Conservation (phyloP, 2,329 filamentous ascomycete species). For the Cladosporium sp. region DNA sequence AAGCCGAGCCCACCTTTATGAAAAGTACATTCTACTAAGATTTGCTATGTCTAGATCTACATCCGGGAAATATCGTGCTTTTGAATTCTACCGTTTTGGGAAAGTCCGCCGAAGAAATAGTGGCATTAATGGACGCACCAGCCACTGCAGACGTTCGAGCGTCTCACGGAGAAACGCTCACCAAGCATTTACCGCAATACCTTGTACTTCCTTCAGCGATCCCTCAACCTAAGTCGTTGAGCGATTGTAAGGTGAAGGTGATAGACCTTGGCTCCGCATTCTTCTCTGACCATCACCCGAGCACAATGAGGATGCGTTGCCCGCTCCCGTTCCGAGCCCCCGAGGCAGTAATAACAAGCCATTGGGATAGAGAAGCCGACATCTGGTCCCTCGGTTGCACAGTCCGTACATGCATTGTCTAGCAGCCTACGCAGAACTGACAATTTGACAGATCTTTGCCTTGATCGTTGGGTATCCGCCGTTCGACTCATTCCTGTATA, state of each 20-base stretch:
- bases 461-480: neutral
- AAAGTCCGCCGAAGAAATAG: neutral
- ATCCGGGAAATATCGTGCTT: neutral
- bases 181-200: conserved; percentile 16
- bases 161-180: conserved; percentile 21
- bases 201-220: conserved; percentile 15
- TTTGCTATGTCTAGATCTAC: conserved; percentile 15
- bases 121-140: conserved; percentile 20
- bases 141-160: conserved; percentile 18
- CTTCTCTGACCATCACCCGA: conserved; percentile 15
- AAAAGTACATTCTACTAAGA: conserved; percentile 18
- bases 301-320: conserved; percentile 28
- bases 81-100: neutral
- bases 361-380: conserved; percentile 34
- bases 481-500: neutral
- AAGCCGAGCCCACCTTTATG: conserved; percentile 9
- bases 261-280: conserved; percentile 39
- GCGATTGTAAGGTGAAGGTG: conserved; percentile 24
- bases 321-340: conserved; percentile 34
- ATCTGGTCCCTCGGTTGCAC: conserved; percentile 38
- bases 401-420: conserved; percentile 19
- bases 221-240: conserved; percentile 15
- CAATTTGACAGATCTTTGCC: neutral
- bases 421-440: neutral
- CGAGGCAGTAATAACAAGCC: conserved; percentile 35